These are phyloP conservation scores for Saturnispora besseyi DNA, from an alignment of 805 yeast species.

Conservation along the genomic window DNA sequence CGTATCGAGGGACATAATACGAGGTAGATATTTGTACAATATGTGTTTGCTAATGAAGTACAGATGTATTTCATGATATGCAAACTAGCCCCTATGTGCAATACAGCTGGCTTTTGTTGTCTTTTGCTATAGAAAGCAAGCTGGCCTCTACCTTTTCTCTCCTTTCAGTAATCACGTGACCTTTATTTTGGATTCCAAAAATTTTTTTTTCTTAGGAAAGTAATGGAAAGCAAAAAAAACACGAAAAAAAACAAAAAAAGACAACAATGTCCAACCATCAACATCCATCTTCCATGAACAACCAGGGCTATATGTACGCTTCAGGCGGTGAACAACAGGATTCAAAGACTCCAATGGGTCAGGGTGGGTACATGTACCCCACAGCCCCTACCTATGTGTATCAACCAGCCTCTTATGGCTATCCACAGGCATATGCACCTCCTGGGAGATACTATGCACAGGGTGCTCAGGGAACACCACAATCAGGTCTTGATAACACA, in stretches of 20 bases:
- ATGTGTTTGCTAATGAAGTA: no score
- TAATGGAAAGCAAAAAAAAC: no score
- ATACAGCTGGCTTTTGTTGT: no score
- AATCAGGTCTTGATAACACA: not conserved
- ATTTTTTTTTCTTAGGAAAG: no score
- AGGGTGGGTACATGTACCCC: conserved; percentile 3
- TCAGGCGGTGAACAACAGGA: not conserved
- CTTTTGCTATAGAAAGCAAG: no score
- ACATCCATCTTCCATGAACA: not conserved
- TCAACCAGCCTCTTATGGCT: not conserved
- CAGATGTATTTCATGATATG: no score
- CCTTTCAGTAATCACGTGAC: no score
- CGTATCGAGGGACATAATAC: not conserved
- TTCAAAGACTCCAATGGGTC: not conserved
- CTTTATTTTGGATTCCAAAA: no score
- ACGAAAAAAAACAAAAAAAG: no score
- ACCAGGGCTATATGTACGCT: conserved; percentile 3
- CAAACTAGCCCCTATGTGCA: no score
- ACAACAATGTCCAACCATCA: not conserved
- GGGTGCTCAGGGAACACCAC: not conserved
- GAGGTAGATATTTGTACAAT: not conserved
- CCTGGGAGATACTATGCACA: not conserved
- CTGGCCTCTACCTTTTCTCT: no score
- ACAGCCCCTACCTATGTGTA: not conserved
- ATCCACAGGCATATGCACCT: conserved; percentile 1